Evolutionary conservation across 805 yeast genomes (phyloP), one percentile per base, ranked within the genome.

Genomic region (Sugiyamaella boreocaroliniensis): DNA sequence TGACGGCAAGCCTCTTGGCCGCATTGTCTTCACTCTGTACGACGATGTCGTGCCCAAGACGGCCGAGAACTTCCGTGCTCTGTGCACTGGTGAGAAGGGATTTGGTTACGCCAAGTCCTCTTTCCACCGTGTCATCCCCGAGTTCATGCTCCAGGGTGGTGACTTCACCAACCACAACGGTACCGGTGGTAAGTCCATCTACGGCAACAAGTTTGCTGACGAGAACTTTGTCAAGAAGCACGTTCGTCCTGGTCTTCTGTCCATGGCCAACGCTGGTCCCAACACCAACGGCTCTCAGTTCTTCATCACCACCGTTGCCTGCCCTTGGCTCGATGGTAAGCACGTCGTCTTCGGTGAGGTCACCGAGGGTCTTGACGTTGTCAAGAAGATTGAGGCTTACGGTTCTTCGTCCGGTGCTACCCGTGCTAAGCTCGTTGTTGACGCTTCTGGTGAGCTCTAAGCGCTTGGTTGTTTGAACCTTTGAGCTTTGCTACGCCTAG

Each of bases 221-320:
- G 97, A 89, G 76, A 87, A 84, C 81, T 66, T 76, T 74, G 59
- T 65, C 68, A 75, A 76, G 75, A 83, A 72, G 68, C 97, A 92
- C 79, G 75, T 76, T 76, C 77, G 82, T 72, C 82, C 95, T 78
- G 79, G 89, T 80, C 75, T 85, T 73, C 72, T 88, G 67, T 87
- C 96, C 58, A 92, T 92, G 97, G 97, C 97, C 71, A 92, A 92
- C 71, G 95, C 97, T 59, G 97, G 97, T 64, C 96, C 95, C 73
- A 87, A 89, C 83, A 88, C 97, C 76, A 92, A 92, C 76, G 97
- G 97, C 54, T 89, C 97, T 52, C 98, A 90, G 76, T 90, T 90
- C 76, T 90, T 92, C 81, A 85, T 89, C 76, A 89, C 97, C 71
- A 89, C 96, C 54, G 90, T 86, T 51, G 77, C 84, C 61, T 77